Conservation (phyloP, 2,329 filamentous ascomycete species). For the Claviceps monticola region DNA sequence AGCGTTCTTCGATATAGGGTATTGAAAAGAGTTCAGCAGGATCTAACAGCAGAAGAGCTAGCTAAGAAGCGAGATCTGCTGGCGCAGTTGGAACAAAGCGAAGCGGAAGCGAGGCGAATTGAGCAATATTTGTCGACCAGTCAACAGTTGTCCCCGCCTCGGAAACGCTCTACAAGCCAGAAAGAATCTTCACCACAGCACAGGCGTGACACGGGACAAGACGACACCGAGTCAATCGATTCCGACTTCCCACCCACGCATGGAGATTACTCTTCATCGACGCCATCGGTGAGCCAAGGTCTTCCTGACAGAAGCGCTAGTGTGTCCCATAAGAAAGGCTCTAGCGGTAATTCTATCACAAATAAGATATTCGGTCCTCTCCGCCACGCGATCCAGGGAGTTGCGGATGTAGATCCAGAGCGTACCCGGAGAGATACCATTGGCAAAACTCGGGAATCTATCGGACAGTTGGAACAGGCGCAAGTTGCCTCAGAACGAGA, state of each 20-base stretch:
- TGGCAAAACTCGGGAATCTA: slow-evolving; percentile 83
- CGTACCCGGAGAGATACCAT: slow-evolving; percentile 84
- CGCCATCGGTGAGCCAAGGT: slow-evolving; percentile 62
- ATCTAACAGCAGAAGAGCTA: slow-evolving; percentile 90
- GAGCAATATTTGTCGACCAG: slow-evolving; percentile 79
- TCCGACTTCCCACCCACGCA: slow-evolving; percentile 91
- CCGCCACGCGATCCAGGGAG: slow-evolving; percentile 88
- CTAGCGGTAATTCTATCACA: slow-evolving; percentile 82
- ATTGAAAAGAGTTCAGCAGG: slow-evolving; percentile 88
- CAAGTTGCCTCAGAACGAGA: slow-evolving; percentile 79
- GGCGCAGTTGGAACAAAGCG: slow-evolving; percentile 83
- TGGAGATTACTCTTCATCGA: slow-evolving; percentile 49
- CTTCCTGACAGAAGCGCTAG: slow-evolving; percentile 40
- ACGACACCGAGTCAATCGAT: slow-evolving; percentile 83
- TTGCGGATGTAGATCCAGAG: slow-evolving; percentile 92
- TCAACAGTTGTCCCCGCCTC: slow-evolving; percentile 48
- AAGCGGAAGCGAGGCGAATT: slow-evolving; percentile 82
- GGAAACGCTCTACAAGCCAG: slow-evolving; percentile 48
- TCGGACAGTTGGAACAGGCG: slow-evolving; percentile 79
- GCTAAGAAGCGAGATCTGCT: slow-evolving; percentile 72
- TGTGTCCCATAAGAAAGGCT: slow-evolving; percentile 57
- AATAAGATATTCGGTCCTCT: slow-evolving; percentile 90
- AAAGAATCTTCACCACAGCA: slow-evolving; percentile 35
- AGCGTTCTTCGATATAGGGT: slow-evolving; percentile 80
- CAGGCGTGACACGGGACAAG: slow-evolving; percentile 43